Conservation (phyloP, 306 rosid species). For the Cucurbita ficifolia region DNA sequence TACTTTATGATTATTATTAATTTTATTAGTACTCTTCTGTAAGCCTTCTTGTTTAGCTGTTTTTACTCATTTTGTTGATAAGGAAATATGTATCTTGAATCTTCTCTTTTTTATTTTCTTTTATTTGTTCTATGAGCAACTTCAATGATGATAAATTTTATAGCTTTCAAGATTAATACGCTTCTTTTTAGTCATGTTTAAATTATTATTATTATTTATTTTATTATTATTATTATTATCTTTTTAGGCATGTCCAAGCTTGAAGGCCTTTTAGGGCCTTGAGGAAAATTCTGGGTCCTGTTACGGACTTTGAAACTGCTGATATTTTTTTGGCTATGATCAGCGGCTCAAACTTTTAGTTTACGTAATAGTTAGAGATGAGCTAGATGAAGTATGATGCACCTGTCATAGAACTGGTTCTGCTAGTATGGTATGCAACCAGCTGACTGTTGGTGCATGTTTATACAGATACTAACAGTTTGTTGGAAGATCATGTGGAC, state of each 20-base stretch:
- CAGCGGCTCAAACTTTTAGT: background rate
- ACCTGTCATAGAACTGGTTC: background rate
- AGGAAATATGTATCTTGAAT: too few relatives aligned
- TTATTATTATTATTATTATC: too few relatives aligned
- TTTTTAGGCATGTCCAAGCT: background rate
- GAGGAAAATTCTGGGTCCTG: background rate
- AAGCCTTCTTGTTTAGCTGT: background rate
- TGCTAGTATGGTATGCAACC: background rate
- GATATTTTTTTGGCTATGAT: background rate
- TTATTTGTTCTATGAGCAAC: too few relatives aligned
- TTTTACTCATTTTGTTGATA: too few relatives aligned
- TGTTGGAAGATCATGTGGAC: background rate
- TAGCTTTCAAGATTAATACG: too few relatives aligned
- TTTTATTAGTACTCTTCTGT: background rate
- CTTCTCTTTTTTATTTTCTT: too few relatives aligned
- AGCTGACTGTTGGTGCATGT: background rate
- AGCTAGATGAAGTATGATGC: background rate
- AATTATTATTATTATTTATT: too few relatives aligned
- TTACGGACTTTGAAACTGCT: background rate
- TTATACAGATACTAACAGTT: background rate
- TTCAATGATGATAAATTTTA: too few relatives aligned
- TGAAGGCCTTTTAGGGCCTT: background rate
- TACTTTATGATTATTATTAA: background rate
- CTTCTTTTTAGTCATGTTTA: too few relatives aligned
- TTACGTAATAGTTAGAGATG: background rate